phyloP scores from a whole-genome alignment of 2,329 filamentous ascomycete genomes.

The Lecanicillium sp. region DNA sequence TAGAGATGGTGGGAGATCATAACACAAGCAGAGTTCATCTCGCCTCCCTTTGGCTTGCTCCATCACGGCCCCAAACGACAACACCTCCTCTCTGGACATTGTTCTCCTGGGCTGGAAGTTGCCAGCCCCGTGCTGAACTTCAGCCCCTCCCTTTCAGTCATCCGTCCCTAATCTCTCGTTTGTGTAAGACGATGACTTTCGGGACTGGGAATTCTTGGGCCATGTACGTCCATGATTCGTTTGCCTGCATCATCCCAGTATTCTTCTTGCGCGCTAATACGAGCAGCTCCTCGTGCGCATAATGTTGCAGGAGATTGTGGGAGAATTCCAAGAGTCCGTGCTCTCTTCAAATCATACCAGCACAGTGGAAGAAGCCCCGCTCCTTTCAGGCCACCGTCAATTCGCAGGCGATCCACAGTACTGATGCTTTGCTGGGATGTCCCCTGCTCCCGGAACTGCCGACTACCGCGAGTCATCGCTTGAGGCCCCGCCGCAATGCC shows the following conservation, averaged over 20 bases:
- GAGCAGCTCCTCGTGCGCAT: slow-evolving; percentile 3
- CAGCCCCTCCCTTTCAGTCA: not conserved
- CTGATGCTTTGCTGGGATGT: slow-evolving; percentile 12
- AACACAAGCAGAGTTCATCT: slow-evolving; percentile 7
- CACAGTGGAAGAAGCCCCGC: not conserved
- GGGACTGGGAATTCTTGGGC: not conserved
- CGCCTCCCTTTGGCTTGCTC: slow-evolving; percentile 1
- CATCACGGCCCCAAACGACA: not conserved
- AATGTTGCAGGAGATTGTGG: slow-evolving; percentile 7
- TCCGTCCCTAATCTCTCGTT: not conserved
- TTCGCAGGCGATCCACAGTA: slow-evolving; percentile 11
- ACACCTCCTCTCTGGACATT: not conserved
- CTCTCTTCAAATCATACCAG: slow-evolving; percentile 9
- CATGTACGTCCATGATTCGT: slow-evolving; percentile 10
- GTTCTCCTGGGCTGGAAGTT: not conserved
- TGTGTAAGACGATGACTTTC: slow-evolving; percentile 1
- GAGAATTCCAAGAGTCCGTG: slow-evolving; percentile 11
- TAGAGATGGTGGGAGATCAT: too few relatives aligned
- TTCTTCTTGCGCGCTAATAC: not conserved
- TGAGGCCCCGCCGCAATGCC: slow-evolving; percentile 7
- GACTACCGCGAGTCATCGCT: slow-evolving; percentile 15
- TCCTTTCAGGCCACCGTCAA: not conserved
- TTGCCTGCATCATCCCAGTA: slow-evolving; percentile 9
- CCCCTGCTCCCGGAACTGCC: slow-evolving; percentile 14
- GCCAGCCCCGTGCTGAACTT: not conserved